These are phyloP conservation scores for Lactifluus hygrophoroides DNA, from an alignment of 768 basidiomycete species.

Conservation along the genomic window DNA sequence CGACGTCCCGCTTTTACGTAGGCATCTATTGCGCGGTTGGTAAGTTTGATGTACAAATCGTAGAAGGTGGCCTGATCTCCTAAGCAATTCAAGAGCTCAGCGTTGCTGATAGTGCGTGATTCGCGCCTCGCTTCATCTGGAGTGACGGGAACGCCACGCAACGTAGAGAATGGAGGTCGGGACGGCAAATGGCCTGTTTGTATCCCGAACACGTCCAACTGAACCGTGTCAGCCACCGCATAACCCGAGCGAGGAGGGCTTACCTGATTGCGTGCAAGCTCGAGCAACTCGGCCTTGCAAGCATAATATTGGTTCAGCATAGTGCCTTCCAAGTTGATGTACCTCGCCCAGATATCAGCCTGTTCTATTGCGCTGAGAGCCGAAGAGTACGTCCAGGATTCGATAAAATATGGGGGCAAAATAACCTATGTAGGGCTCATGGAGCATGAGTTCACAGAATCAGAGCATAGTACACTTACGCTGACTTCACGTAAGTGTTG, in stretches of 20 bases:
- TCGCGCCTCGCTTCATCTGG: slow-evolving; percentile 21
- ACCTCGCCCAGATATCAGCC: slow-evolving; percentile 63
- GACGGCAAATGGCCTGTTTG: slow-evolving; percentile 61
- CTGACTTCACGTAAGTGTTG: slow-evolving; percentile 65
- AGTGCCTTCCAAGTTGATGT: slow-evolving; percentile 39
- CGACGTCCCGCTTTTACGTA: slow-evolving; percentile 78
- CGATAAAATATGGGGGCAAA: slow-evolving; percentile 66
- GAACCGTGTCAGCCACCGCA: slow-evolving; percentile 2
- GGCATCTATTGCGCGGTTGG: slow-evolving; percentile 76
- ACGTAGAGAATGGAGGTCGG: slow-evolving; percentile 62
- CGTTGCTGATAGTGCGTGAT: slow-evolving; percentile 41
- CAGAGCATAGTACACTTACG: slow-evolving; percentile 34
- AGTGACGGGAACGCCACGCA: slow-evolving; percentile 24
- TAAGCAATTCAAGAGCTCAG: slow-evolving; percentile 53
- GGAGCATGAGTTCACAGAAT: background rate
- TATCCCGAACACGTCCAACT: slow-evolving; percentile 87
- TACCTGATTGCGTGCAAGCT: slow-evolving; percentile 81
- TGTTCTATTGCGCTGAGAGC: slow-evolving; percentile 76
- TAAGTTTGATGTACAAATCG: slow-evolving; percentile 62
- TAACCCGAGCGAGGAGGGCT: background rate
- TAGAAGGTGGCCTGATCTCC: slow-evolving; percentile 56
- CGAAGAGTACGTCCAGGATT: slow-evolving; percentile 91
- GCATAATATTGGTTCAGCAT: slow-evolving; percentile 51
- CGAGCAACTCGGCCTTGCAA: slow-evolving; percentile 79
- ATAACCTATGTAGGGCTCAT: slow-evolving; percentile 31